A percentile compares a stretch with the other conserved stretches of the same genome.
Conservation (phyloP, 2,329 filamentous ascomycete genomes). For the Phialophora tarda region DNA sequence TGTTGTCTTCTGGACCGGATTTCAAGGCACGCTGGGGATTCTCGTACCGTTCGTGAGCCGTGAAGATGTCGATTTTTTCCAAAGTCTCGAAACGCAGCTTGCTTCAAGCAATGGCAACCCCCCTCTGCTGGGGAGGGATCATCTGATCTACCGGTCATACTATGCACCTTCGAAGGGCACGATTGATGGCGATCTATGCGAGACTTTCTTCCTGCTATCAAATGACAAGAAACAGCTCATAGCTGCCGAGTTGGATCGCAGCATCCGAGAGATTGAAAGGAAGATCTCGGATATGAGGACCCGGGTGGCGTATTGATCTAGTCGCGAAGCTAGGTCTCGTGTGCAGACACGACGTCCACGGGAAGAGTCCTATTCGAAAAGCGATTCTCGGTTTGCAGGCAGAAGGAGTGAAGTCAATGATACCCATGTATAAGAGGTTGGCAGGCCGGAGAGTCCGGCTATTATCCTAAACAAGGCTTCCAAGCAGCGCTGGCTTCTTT, state of each 20-base stretch:
- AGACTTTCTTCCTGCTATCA: slow-evolving; percentile 81
- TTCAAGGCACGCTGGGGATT: slow-evolving; percentile 93
- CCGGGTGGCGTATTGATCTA: slow-evolving; percentile 58
- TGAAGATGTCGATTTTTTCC: slow-evolving; percentile 97
- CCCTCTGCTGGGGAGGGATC: slow-evolving; percentile 87
- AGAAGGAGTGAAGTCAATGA: neutral
- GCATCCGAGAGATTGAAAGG: slow-evolving; percentile 89
- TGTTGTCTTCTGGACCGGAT: slow-evolving; percentile 87
- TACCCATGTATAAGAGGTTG: neutral
- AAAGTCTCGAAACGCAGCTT: slow-evolving; percentile 86
- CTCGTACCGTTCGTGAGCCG: slow-evolving; percentile 89
- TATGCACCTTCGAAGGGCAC: slow-evolving; percentile 96
- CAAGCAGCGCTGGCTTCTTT: neutral
- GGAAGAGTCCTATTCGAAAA: neutral
- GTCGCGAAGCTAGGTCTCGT: neutral
- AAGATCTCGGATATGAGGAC: slow-evolving; percentile 79
- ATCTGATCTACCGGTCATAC: slow-evolving; percentile 93
- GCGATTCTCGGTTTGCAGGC: neutral
- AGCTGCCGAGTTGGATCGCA: slow-evolving; percentile 88
- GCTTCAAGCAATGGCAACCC: slow-evolving; percentile 73
- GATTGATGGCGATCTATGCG: slow-evolving; percentile 95
- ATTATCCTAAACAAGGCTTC: neutral
- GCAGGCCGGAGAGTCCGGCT: no score
- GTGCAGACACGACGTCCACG: neutral
- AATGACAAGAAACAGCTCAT: slow-evolving; percentile 95